Evolutionary conservation across 257 asterid genomes (phyloP), one percentile per base, ranked within the genome.

Genomic region (Capsicum chinense): DNA sequence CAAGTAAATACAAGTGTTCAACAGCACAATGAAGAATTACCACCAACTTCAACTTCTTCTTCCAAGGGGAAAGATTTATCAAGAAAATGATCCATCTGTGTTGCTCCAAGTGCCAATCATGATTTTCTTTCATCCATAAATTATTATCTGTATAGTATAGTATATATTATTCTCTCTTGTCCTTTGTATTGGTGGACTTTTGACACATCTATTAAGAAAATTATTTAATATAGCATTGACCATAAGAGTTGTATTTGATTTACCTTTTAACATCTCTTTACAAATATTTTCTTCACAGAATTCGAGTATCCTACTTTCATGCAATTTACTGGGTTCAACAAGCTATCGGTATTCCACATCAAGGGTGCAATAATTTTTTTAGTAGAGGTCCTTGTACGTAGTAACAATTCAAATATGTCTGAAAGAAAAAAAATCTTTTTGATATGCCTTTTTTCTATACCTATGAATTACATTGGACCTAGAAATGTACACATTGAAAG

Each of bases 31-130:
- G 81, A 74, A 74, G 62, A 74, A 19, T 13, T 66, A 35, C 2
- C 81, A 76, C 1, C 81, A 78, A 78, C 44, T 74, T 78, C 44
- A 39, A 39, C 44, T 39, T 39, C 80, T 73, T 76, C 64, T 73
- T 76, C 64, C 19, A 54, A 54, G 82, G 82, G 64, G 26, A 78
- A 78, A 78, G 82, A 78, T 8, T 54, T 78, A 33, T 3, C 82
- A 54, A 54, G 64, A 78, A 26, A 14, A 76, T 76, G 21, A 52
- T 54, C 26, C 10, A 26, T 54, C 19, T 6, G 13, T 76, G 26
- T 78, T 78, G 82, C 14, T 52, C 10, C 21, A 78, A 78, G 26
- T 78, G 50, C 15, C 82, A 78, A 54, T 54, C 63, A 26, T 54
- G 9, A 7, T 76, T 52, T 47, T 13, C 69, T 52, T 78, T 78